Percentiles rank a stretch among this genome's conserved stretches.
phyloP scores from a whole-genome alignment of 305 asterid genomes.

The Fraxinus xanthoxyloides region DNA sequence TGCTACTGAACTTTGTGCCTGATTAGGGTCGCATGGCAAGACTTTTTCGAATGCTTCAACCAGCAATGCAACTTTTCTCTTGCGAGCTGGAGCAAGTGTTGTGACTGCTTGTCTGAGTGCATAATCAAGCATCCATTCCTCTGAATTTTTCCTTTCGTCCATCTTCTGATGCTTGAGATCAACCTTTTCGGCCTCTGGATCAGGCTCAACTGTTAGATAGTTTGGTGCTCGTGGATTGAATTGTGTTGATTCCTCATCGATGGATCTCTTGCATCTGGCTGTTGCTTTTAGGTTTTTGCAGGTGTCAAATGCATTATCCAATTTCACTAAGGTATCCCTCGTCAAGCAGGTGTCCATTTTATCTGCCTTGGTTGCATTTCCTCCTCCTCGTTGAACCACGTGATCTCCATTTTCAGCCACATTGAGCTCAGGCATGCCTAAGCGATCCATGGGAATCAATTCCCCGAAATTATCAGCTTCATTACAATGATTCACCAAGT shows the following conservation, averaged over 20 bases:
- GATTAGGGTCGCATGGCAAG: slow-evolving; percentile 47
- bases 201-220: slow-evolving; percentile 57
- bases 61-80: slow-evolving; percentile 71
- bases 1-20: slow-evolving; percentile 30
- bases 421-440: not conserved
- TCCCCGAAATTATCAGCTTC: slow-evolving; percentile 7
- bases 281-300: slow-evolving; percentile 21
- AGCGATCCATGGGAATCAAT: not conserved
- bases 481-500: not conserved
- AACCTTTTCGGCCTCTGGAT: slow-evolving; percentile 69
- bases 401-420: slow-evolving; percentile 1
- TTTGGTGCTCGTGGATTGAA: slow-evolving; percentile 83
- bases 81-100: slow-evolving; percentile 70
- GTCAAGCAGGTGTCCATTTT: slow-evolving; percentile 18
- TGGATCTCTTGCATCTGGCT: slow-evolving; percentile 30
- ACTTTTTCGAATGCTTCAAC: slow-evolving; percentile 92
- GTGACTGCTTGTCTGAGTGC: slow-evolving; percentile 73
- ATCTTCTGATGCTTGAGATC: slow-evolving; percentile 75
- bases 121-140: slow-evolving; percentile 90
- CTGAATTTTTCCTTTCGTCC: slow-evolving; percentile 64
- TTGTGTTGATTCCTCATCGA: slow-evolving; percentile 35
- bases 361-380: slow-evolving; percentile 10
- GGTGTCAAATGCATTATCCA: not conserved
- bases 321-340: not conserved
- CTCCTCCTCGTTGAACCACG: not conserved